Conservation (phyloP, 176 grass and related monocot species). For the Panicum miliaceum region DNA sequence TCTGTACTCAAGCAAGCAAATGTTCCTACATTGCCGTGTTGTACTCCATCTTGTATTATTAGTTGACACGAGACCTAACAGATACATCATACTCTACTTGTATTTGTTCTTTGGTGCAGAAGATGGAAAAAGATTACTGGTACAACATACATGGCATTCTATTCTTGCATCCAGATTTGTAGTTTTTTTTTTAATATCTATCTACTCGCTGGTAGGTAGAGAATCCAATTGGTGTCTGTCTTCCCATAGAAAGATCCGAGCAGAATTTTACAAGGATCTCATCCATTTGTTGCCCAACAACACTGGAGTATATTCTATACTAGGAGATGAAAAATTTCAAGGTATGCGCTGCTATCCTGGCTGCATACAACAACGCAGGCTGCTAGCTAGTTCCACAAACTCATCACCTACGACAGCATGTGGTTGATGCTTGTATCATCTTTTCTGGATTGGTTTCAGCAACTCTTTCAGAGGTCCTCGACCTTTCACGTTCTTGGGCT, state of each 20-base stretch:
- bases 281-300: neutral
- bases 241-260: neutral
- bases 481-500: neutral
- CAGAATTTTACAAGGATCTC: neutral
- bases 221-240: neutral
- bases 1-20: neutral
- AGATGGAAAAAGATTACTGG: slow-evolving; percentile 25
- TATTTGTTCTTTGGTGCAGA: slow-evolving; percentile 35
- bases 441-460: slow-evolving; percentile 55
- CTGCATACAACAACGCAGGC: neutral
- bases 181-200: neutral
- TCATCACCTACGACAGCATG: neutral
- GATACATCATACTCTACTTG: slow-evolving; percentile 27
- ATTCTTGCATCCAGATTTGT: neutral
- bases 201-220: neutral
- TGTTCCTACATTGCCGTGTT: slow-evolving; percentile 32
- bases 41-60: slow-evolving; percentile 30
- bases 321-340: neutral
- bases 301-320: neutral
- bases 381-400: neutral
- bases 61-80: slow-evolving; percentile 30
- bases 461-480: slow-evolving; percentile 59
- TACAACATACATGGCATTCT: neutral
- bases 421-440: neutral
- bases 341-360: neutral